Percentiles rank a stretch among this genome's conserved stretches.
phyloP scores from a whole-genome alignment of 2,329 filamentous ascomycete species.

The Berkeleyomyces basicola region DNA sequence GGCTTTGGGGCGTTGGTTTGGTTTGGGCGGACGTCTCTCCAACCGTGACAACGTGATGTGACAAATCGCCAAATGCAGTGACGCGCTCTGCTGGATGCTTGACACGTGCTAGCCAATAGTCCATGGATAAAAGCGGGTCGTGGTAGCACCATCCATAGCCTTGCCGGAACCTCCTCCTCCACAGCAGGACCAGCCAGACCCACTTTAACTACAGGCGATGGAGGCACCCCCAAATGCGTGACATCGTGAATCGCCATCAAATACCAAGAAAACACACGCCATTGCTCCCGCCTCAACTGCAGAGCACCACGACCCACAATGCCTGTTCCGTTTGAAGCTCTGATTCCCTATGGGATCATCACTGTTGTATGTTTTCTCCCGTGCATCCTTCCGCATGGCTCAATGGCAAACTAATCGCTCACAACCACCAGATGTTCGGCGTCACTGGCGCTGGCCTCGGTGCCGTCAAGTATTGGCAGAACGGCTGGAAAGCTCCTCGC shows the following conservation, averaged over 20 bases:
- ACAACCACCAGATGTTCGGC: slow-evolving; percentile 41
- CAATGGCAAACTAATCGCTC: slow-evolving; percentile 17
- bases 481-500: slow-evolving; percentile 43
- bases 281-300: not conserved
- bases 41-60: not conserved
- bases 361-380: slow-evolving; percentile 32
- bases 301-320: slow-evolving; percentile 25
- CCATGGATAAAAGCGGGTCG: not conserved
- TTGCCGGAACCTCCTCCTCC: not conserved
- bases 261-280: not conserved
- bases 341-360: slow-evolving; percentile 50
- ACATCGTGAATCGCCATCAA: not conserved
- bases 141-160: not conserved
- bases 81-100: not conserved
- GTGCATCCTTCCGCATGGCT: slow-evolving; percentile 9
- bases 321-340: slow-evolving; percentile 46
- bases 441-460: slow-evolving; percentile 41
- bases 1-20: too few species aligned
- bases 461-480: slow-evolving; percentile 38
- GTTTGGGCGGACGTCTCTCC: not conserved
- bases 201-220: not conserved
- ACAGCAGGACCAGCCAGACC: not conserved
- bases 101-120: not conserved
- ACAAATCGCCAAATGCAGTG: not conserved
- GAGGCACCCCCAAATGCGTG: not conserved